Evolutionary conservation across 371 early-diverging fungal genomes (phyloP), one percentile per base, ranked within the genome.

Genomic region (Circinella umbellata): DNA sequence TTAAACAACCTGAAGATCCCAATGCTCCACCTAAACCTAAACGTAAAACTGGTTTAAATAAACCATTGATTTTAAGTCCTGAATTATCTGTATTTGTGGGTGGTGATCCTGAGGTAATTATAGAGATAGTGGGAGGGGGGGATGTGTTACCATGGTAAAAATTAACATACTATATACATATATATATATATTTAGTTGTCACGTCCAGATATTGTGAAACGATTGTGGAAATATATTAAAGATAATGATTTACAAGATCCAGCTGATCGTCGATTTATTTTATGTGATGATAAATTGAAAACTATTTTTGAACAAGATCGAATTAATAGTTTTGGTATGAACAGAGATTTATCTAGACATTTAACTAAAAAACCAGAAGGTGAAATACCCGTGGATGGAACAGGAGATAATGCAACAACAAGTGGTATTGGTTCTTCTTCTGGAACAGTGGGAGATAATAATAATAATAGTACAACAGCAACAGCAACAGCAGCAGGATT

Each of bases 201-300:
- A 36, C 67, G 88, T 65, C 81, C 86, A 17, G 85, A 85, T 71
- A 72, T 89, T 10, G 88, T 88, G 9, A 89, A 87, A 70, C 69
- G 75, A 27, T 59, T 88, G 20, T 88, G 89, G 90, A 80, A 72
- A 35, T 87, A 89, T 62, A 88, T 89, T 66, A 88, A 89, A 72
- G 79, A 75, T 36, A 77, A 88, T 64, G 69, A 86, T 53, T 77
- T 89, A 36, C 89, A 89, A 67, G 90, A 89, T 75, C 89, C 90
- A 38, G 72, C 74, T 5, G 87, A 89, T 67, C 76, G 84, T 63
- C 70, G 89, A 61, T 84, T 65, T 61, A 86, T 89, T 55, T 61
- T 89, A 15, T 85, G 87, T 70, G 89, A 88, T 69, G 82, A 73
- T 8, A 77, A 79, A 63, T 72, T 89, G 7, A 86, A 82, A 64